Base-by-base conservation (phyloP, 495 filamentous ascomycete genomes). In the Penicillium malachiteum region DNA sequence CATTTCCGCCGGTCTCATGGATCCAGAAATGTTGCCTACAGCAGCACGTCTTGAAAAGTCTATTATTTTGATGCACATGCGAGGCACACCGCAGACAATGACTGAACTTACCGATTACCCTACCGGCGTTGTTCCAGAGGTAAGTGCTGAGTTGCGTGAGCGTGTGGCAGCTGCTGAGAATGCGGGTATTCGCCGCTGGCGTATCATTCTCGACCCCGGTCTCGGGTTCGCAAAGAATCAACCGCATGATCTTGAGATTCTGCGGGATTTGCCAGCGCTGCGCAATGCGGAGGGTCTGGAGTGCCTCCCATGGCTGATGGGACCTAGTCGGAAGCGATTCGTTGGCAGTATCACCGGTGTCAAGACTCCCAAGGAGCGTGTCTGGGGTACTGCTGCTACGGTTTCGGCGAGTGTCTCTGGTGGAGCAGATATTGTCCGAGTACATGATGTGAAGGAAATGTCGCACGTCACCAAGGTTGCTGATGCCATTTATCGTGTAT, bases 361-460 rank as follows among this genome's bases (percentile, higher is more conserved):
- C 10, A 80, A 88, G 63, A 77, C 78, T 56, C 74, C 84, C 3
- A 77, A 71, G 54, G 78, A 89, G 51, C 80, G 92, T 46, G 77
- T 79, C 26, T 96, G 86, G 85, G 94, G 94, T 4, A 97, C 93
- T 0, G 93, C 91, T 10, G 91, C 88, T 11, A 89, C 92, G 3
- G 90, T 97, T 3, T 85, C 90, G 9, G 88, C 91, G 14, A 90
- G 91, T 62, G 84, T 98, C 38, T 83, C 87, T 52, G 91, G 91
- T n/a, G 94, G 94, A 3, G 94, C 92, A 13, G 94, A 97, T 80
- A 85, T 98, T 50, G 89, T 98, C 17, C 78, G 94, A 55, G 94
- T 98, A 26, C 94, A 98, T 80, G 94, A 97, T 80, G 91, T 92
- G 5, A 70, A 75, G 57, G 89, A 96, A 78, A 98, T 97, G 94